Conservation (phyloP, 2,329 filamentous ascomycete species). For the Epichloe glyceriae region DNA sequence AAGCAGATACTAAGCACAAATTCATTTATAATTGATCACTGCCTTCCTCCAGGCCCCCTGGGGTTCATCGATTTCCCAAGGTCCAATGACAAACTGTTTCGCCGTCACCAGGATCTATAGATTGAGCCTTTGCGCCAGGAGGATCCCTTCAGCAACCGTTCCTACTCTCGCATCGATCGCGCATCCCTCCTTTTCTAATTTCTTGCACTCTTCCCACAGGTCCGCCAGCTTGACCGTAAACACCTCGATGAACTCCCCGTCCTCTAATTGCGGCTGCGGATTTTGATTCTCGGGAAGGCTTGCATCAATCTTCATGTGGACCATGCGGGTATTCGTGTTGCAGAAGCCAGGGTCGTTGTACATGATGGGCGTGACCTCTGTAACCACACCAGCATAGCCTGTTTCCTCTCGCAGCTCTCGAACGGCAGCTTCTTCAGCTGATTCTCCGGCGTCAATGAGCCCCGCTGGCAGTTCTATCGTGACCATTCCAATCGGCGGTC, state of each 20-base stretch:
- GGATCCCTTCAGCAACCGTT: conserved; percentile 65
- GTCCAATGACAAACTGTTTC: no score
- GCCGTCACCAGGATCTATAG: conserved; percentile 15
- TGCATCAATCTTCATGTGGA: conserved; percentile 64
- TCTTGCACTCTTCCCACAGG: conserved; percentile 54
- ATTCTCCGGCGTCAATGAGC: conserved; percentile 49
- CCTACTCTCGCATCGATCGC: conserved; percentile 70
- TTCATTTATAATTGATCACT: no score
- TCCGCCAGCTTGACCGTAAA: conserved; percentile 53
- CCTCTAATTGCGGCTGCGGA: conserved; percentile 57
- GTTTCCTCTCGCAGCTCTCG: conserved; percentile 56
- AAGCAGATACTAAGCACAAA: no score
- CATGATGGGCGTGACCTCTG: conserved; percentile 50
- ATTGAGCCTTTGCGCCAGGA: conserved; percentile 49
- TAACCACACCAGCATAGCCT: conserved; percentile 44
- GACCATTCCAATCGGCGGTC: conserved; percentile 46
- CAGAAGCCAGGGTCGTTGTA: conserved; percentile 55
- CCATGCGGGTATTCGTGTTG: conserved; percentile 54
- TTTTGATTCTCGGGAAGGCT: conserved; percentile 54
- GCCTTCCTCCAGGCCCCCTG: no score
- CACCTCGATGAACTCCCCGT: conserved; percentile 71
- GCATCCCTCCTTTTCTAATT: conserved; percentile 55
- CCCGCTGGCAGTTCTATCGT: conserved; percentile 54
- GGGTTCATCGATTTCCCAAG: no score
- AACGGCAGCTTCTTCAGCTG: conserved; percentile 45